These are phyloP conservation scores for Apiotrichum mycotoxinovorans DNA, from an alignment of 1,284 basidiomycete species.

Conservation along the genomic window DNA sequence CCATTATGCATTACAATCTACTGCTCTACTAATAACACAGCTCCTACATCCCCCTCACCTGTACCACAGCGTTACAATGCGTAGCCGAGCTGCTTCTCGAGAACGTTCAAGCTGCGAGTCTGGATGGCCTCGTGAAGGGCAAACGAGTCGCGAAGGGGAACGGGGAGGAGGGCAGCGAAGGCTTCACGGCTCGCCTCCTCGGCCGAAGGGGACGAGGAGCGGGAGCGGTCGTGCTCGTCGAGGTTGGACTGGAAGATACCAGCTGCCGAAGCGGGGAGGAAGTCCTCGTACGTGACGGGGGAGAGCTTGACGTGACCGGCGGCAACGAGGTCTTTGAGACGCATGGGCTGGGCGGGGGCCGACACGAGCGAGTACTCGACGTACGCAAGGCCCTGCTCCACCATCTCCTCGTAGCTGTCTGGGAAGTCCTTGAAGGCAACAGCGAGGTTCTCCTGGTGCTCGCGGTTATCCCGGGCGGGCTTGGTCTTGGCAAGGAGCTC, in stretches of 20 bases:
- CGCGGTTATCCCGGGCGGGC: constrained; percentile 33
- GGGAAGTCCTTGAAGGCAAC: constrained; percentile 35
- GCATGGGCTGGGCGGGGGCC: background rate
- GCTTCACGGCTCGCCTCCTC: constrained; percentile 14
- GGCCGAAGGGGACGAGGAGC: constrained; percentile 11
- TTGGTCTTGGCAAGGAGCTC: constrained; percentile 27
- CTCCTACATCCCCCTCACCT: background rate
- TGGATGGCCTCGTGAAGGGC: constrained; percentile 29
- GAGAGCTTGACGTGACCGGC: constrained; percentile 35
- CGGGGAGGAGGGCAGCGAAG: constrained; percentile 25
- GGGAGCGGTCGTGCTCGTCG: constrained; percentile 21
- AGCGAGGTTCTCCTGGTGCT: constrained; percentile 38
- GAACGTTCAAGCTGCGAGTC: constrained; percentile 5
- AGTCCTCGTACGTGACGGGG: constrained; percentile 52
- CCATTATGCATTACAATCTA: too few relatives aligned
- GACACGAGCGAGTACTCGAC: constrained; percentile 30
- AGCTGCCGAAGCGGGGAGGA: constrained; percentile 51
- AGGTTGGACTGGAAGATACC: constrained; percentile 52
- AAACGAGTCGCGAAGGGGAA: constrained; percentile 26
- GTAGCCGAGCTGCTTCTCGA: constrained; percentile 12
- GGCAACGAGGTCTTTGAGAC: constrained; percentile 28
- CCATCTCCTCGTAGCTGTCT: constrained; percentile 34
- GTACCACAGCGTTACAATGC: background rate
- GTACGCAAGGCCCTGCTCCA: constrained; percentile 35
- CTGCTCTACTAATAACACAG: background rate